Conservation (phyloP, 208 protist genomes). For the Crithidia brevicula region DNA sequence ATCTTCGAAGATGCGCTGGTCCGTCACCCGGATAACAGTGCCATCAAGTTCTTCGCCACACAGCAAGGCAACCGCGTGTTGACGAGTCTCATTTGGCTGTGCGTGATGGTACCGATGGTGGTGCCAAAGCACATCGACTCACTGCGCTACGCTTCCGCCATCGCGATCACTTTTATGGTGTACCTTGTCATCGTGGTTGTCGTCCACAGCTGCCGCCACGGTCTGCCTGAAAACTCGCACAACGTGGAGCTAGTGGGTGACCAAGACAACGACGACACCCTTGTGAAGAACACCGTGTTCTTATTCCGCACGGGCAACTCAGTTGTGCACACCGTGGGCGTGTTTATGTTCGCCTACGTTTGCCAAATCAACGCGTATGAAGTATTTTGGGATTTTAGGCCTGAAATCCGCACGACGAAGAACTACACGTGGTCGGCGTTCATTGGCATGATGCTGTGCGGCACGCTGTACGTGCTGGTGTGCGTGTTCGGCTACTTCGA, state of each 20-base stretch:
- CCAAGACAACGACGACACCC: conserved; percentile 10
- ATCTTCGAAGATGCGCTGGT: conserved; percentile 29
- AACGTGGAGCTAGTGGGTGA: conserved; percentile 26
- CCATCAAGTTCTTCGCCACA: conserved; percentile 31
- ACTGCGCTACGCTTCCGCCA: conserved; percentile 57
- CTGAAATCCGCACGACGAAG: conserved; percentile 27
- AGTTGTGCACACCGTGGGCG: conserved; percentile 37
- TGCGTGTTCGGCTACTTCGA: conserved; percentile 72
- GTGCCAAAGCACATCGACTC: conserved; percentile 72
- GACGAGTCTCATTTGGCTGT: conserved; percentile 43
- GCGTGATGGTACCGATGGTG: conserved; percentile 62
- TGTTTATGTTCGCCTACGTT: conserved; percentile 71
- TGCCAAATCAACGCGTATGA: conserved; percentile 66
- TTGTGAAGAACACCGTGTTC: conserved; percentile 36
- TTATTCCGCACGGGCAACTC: conserved; percentile 52
- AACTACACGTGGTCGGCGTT: conserved; percentile 44
- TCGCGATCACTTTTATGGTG: conserved; percentile 58
- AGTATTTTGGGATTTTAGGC: conserved; percentile 56
- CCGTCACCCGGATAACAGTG: conserved; percentile 23
- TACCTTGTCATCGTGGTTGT: conserved; percentile 52
- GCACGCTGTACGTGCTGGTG: conserved; percentile 54
- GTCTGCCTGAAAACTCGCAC: conserved; percentile 24
- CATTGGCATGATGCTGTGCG: conserved; percentile 62
- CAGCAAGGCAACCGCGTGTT: conserved; percentile 35
- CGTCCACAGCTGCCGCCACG: conserved; percentile 43